phyloP scores from a whole-genome alignment of 2,329 filamentous ascomycete genomes.

The Claviceps cyperi region DNA sequence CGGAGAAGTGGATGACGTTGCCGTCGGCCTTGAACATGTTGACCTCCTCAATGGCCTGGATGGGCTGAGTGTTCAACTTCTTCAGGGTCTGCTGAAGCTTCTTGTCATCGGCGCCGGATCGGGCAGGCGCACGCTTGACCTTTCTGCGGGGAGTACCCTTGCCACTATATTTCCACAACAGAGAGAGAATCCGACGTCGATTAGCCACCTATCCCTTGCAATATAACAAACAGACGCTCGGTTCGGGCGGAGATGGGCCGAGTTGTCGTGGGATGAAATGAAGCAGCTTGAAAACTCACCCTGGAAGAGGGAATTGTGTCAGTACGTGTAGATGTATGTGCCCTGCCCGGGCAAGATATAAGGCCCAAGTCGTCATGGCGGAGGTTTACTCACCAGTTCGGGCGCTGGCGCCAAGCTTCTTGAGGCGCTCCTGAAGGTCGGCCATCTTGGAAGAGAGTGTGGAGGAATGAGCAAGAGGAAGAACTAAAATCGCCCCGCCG shows the following conservation, averaged over 20 bases:
- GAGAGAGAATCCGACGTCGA: slow-evolving; percentile 6
- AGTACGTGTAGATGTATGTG: background rate
- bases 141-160: slow-evolving; percentile 97
- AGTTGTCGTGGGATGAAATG: background rate
- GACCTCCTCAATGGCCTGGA: slow-evolving; percentile 98
- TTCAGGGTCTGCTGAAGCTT: slow-evolving; percentile 95
- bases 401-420: slow-evolving; percentile 39
- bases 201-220: slow-evolving; percentile 11
- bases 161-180: slow-evolving; percentile 40
- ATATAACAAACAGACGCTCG: no score
- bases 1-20: slow-evolving; percentile 98
- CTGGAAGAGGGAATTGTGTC: slow-evolving; percentile 10
- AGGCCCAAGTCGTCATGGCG: background rate
- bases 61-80: slow-evolving; percentile 99
- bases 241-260: no score
- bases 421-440: slow-evolving; percentile 44
- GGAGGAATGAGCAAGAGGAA: slow-evolving; percentile 11
- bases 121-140: slow-evolving; percentile 95
- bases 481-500: background rate
- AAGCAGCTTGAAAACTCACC: slow-evolving; percentile 18
- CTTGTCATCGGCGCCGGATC: slow-evolving; percentile 93
- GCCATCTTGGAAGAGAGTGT: slow-evolving; percentile 28
- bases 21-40: slow-evolving; percentile 99
- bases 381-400: slow-evolving; percentile 50
- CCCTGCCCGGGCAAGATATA: background rate